Evolutionary conservation across 73 alveolate species (phyloP), one percentile per base, ranked within the genome.

Genomic region (Paramecium sexaurelia): DNA sequence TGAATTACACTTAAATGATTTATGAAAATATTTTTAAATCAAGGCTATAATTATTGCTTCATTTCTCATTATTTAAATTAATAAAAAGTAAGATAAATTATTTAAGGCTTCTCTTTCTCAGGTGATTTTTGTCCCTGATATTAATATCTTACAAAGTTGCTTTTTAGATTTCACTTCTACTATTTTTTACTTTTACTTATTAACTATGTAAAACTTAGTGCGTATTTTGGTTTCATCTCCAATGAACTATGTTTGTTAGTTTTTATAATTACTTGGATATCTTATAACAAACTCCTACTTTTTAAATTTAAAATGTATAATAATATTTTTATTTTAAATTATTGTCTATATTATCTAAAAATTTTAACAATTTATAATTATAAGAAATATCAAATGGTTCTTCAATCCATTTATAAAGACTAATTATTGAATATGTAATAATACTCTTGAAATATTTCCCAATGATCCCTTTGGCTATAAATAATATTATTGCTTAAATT

Each of bases 301-400:
- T 36, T 95, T n/a, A n/a, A 29, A 36, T 94, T 95, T 20, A 95
- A 95, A 33, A 96, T 97, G 13, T 84, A 91, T 56, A 78, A 95
- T 97, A 94, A 94, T 19, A 41, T 82, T 40, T 92, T 85, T 19
- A 56, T 56, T 56, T 92, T 37, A 97, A 84, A 91, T 97, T 97
- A n/a, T 91, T 67, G 92, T 97, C 96, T 66, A 96, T 94, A 55
- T 98, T 97, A 78, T 97, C 95, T 45, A 96, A 93, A 19, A 66
- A 26, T 91, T 87, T 24, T 94, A 97, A 68, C 55, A 95, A 35
- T 92, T 93, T n/a, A n/a, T n/a, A n/a, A n/a, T 92, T 92, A 93
- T 73, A 95, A 95, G 88, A 97, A 92, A 5, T 98, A 98, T 69
- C 95, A 97, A 93, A 96, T 95, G 36, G 97, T 92, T 66, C 96